Conservation (phyloP, 1,284 basidiomycete species). For the Ceratobasidium papillatum region DNA sequence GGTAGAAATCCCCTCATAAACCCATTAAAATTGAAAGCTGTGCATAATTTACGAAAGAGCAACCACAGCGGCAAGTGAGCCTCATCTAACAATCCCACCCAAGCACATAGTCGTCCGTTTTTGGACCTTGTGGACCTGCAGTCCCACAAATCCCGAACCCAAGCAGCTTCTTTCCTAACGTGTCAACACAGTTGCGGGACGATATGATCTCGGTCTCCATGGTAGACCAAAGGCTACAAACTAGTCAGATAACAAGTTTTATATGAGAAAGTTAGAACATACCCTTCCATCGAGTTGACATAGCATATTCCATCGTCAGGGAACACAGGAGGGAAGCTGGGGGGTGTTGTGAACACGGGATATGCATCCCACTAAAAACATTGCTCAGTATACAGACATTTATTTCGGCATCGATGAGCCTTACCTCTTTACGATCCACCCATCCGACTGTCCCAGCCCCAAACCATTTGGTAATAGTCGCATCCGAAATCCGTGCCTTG, state of each 20-base stretch:
- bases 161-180: slow-evolving; percentile 75
- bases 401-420: background rate
- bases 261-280: slow-evolving; percentile 49
- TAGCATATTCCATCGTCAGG: slow-evolving; percentile 84
- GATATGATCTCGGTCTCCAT: slow-evolving; percentile 94
- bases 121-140: slow-evolving; percentile 33
- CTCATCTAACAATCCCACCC: slow-evolving; percentile 46
- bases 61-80: background rate
- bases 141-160: slow-evolving; percentile 63
- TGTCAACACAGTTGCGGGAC: slow-evolving; percentile 82
- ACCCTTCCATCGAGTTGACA: slow-evolving; percentile 88
- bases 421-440: slow-evolving; percentile 79
- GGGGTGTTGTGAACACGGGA: slow-evolving; percentile 72
- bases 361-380: slow-evolving; percentile 75
- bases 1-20: background rate
- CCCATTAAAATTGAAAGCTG: background rate
- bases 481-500: slow-evolving; percentile 66
- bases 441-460: slow-evolving; percentile 73
- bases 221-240: slow-evolving; percentile 72
- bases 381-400: background rate
- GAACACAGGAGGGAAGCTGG: slow-evolving; percentile 76
- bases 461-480: slow-evolving; percentile 74
- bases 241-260: background rate
- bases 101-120: slow-evolving; percentile 44
- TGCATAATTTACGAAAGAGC: background rate